These are phyloP conservation scores for Vanderwaltozyma tropicalis DNA, from an alignment of 805 yeast genomes.

Conservation along the genomic window DNA sequence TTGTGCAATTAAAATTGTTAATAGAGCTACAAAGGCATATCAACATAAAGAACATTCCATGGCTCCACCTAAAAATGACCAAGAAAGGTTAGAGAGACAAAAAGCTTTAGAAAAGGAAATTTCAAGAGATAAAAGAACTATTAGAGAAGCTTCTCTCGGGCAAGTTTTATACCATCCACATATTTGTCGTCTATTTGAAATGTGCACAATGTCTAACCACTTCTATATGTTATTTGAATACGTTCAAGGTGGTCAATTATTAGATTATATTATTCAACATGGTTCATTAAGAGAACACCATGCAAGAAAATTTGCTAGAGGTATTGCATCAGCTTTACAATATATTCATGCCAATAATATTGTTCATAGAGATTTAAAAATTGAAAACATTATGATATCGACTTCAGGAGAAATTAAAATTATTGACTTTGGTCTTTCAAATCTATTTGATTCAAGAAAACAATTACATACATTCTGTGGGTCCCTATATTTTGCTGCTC, in stretches of 20 bases:
- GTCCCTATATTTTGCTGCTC: constrained; percentile 95
- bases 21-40: constrained; percentile 73
- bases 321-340: constrained; percentile 86
- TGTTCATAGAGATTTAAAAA: constrained; percentile 93
- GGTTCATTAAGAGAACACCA: constrained; percentile 89
- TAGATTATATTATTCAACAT: constrained; percentile 93
- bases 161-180: constrained; percentile 83
- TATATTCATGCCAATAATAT: constrained; percentile 90
- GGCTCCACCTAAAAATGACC: constrained; percentile 51
- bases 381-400: constrained; percentile 91
- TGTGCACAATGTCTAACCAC: constrained; percentile 93
- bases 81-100: constrained; percentile 48
- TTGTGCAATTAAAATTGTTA: constrained; percentile 89
- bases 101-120: constrained; percentile 73
- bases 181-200: constrained; percentile 84
- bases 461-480: constrained; percentile 93
- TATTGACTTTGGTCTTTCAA: constrained; percentile 92
- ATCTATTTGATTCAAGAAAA: constrained; percentile 61
- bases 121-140: constrained; percentile 82
- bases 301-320: constrained; percentile 90
- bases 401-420: constrained; percentile 90
- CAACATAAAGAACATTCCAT: constrained; percentile 61
- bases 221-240: constrained; percentile 95
- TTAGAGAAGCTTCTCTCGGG: constrained; percentile 92
- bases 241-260: constrained; percentile 94